Evolutionary conservation across 148 eudicot species (phyloP).

Genomic region (Vaccinium vitisidaea): DNA sequence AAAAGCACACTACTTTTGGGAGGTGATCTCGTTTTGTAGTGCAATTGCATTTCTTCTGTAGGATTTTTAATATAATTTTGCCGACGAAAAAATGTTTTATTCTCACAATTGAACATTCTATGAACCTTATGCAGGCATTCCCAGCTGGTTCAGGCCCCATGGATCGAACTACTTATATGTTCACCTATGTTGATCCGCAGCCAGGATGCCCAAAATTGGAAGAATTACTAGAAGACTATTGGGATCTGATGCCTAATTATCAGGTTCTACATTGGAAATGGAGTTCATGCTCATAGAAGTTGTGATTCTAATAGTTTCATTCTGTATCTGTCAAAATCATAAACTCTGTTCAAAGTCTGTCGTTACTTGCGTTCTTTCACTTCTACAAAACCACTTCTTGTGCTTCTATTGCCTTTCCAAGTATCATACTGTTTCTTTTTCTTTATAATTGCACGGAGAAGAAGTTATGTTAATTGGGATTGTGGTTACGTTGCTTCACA

Average conservation of each 20-base stretch:
- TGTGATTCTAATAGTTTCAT: slow-evolving; percentile 9
- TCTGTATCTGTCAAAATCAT: not conserved
- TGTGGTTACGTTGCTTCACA: slow-evolving; percentile 22
- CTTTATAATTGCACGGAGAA: not conserved
- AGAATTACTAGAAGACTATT: slow-evolving; percentile 85
- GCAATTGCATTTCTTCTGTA: not conserved
- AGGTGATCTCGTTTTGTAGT: slow-evolving; percentile 47
- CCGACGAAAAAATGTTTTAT: not conserved
- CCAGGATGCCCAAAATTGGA: slow-evolving; percentile 81
- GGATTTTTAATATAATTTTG: not conserved
- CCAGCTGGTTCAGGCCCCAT: slow-evolving; percentile 95
- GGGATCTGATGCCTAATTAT: slow-evolving; percentile 93
- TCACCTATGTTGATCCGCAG: slow-evolving; percentile 88
- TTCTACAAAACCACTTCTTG: not conserved
- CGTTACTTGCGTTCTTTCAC: not conserved
- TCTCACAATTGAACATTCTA: slow-evolving; percentile 5
- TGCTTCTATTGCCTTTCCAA: slow-evolving; percentile 10
- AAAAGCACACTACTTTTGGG: slow-evolving; percentile 87
- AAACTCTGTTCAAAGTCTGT: not conserved
- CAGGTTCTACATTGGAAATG: slow-evolving; percentile 53
- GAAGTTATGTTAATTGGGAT: not conserved
- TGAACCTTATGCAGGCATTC: slow-evolving; percentile 63
- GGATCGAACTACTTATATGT: slow-evolving; percentile 95
- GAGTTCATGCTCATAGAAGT: not conserved
- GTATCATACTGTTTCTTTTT: not conserved